Conservation (phyloP, 164 flowering plant genomes). For the Umbellularia californica region DNA sequence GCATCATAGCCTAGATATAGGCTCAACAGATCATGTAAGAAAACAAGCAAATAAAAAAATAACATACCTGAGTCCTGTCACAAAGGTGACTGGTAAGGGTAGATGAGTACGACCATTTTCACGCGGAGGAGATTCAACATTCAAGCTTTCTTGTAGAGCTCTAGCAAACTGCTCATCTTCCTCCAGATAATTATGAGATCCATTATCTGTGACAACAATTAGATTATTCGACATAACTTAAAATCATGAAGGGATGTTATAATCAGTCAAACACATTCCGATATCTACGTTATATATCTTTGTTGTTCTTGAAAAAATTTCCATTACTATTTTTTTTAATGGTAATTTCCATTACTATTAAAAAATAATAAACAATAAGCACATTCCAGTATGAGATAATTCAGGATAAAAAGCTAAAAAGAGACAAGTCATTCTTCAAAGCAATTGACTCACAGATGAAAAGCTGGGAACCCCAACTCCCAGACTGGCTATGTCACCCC, state of each 20-base stretch:
- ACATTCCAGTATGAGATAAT: neutral
- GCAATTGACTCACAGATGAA: neutral
- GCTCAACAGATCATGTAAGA: too few species aligned
- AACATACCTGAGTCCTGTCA: slow-evolving; percentile 64
- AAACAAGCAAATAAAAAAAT: neutral
- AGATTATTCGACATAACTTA: neutral
- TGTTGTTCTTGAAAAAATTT: neutral
- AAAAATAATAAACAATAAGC: neutral
- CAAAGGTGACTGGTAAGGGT: slow-evolving; percentile 46
- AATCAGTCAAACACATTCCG: neutral
- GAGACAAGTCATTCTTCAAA: neutral
- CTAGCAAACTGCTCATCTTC: slow-evolving; percentile 87
- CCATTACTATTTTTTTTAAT: too few species aligned
- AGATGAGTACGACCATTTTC: slow-evolving; percentile 34
- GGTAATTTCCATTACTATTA: too few species aligned
- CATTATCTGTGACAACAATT: slow-evolving; percentile 27
- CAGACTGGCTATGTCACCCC: neutral
- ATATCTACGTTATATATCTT: neutral
- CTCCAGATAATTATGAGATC: slow-evolving; percentile 37
- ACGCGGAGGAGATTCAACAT: slow-evolving; percentile 43
- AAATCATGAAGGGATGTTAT: neutral
- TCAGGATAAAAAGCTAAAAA: neutral
- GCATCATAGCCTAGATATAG: too few species aligned
- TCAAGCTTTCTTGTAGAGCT: slow-evolving; percentile 79
- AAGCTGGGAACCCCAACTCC: neutral